Percentiles rank a stretch among this genome's conserved stretches.
phyloP scores from a whole-genome alignment of 768 basidiomycete species.

The Tephrocybe rancida region DNA sequence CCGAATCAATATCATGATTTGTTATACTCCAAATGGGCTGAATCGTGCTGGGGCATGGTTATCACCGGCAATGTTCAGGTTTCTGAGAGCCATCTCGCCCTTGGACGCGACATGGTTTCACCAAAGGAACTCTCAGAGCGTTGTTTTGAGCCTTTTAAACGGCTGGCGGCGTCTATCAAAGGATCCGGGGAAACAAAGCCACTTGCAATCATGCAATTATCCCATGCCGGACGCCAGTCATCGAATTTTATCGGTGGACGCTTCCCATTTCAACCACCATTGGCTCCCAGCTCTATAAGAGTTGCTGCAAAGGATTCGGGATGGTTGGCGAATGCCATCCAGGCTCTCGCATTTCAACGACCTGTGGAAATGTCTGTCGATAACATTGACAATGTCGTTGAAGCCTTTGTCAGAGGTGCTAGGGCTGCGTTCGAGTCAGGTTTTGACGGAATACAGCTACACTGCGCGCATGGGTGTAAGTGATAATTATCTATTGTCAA shows the following conservation, averaged over 20 bases:
- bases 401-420: slow-evolving; percentile 70
- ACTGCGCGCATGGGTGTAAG: slow-evolving; percentile 86
- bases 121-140: slow-evolving; percentile 46
- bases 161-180: slow-evolving; percentile 55
- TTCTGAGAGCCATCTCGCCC: slow-evolving; percentile 56
- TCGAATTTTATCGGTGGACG: slow-evolving; percentile 72
- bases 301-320: slow-evolving; percentile 36
- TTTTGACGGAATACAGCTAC: slow-evolving; percentile 87
- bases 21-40: slow-evolving; percentile 78
- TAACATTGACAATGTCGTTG: slow-evolving; percentile 66
- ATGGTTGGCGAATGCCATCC: slow-evolving; percentile 38
- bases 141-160: slow-evolving; percentile 50
- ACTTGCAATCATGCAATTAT: slow-evolving; percentile 81
- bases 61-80: slow-evolving; percentile 88
- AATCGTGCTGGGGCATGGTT: slow-evolving; percentile 84
- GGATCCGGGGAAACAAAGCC: slow-evolving; percentile 26
- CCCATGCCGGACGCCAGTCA: slow-evolving; percentile 84
- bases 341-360: slow-evolving; percentile 59
- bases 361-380: slow-evolving; percentile 58
- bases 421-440: slow-evolving; percentile 63
- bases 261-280: slow-evolving; percentile 54
- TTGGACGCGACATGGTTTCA: slow-evolving; percentile 74
- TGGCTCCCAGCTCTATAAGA: slow-evolving; percentile 71
- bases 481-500: slow-evolving; percentile 14
- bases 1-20: slow-evolving; percentile 66